A percentile compares a stretch with the other conserved stretches of the same genome.
phyloP scores from a whole-genome alignment of 2,329 filamentous ascomycete genomes.

The Aspergillus vadensis region DNA sequence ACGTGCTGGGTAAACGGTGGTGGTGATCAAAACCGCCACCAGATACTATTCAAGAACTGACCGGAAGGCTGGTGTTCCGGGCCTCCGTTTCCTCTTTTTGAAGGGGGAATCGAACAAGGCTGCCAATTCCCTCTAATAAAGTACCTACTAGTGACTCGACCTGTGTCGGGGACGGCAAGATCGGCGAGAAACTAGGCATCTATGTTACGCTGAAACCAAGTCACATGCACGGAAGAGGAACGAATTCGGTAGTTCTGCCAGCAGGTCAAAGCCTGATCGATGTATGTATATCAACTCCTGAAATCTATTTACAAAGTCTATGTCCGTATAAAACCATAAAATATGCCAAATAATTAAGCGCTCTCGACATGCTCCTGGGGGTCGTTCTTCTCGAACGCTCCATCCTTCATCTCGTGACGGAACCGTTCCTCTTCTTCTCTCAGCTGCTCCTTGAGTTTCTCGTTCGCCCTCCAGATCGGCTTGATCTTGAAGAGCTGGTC shows the following conservation, averaged over 20 bases:
- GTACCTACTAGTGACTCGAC: neutral
- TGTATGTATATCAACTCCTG: neutral
- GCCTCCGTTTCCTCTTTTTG: neutral
- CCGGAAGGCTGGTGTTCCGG: neutral
- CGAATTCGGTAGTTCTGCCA: neutral
- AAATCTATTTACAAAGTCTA: conserved; percentile 1
- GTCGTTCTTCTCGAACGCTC: conserved; percentile 19
- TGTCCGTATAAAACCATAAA: neutral
- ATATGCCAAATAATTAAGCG: neutral
- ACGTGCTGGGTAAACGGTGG: neutral
- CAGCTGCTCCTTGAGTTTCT: conserved; percentile 34
- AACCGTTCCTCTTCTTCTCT: conserved; percentile 40
- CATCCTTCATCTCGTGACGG: conserved; percentile 33
- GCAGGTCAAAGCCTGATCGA: conserved; percentile 1
- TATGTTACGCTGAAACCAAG: neutral
- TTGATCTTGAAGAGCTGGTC: conserved; percentile 59
- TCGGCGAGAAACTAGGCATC: neutral
- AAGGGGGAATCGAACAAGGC: neutral
- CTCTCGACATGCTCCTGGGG: conserved; percentile 49
- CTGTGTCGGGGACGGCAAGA: neutral
- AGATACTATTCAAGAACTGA: neutral
- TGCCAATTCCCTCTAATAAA: neutral
- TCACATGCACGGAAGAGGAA: neutral
- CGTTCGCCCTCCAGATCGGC: conserved; percentile 37
- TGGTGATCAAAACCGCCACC: neutral